These are phyloP conservation scores for Acmispon strigosus DNA, from an alignment of 306 rosid genomes.

Conservation along the genomic window DNA sequence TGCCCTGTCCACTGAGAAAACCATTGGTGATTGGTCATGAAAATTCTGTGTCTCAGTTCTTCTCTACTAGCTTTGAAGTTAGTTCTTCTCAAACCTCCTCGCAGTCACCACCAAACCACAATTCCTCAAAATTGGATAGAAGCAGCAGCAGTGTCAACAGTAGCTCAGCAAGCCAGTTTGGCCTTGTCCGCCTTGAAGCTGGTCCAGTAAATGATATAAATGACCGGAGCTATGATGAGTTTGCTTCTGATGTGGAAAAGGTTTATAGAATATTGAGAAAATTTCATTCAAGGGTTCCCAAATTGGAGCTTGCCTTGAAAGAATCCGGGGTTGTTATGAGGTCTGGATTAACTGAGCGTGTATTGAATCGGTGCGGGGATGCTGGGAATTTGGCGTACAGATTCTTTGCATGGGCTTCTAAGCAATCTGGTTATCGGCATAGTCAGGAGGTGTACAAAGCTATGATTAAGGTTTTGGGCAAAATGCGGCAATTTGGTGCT, in stretches of 20 bases:
- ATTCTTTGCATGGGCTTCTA: constrained; percentile 70
- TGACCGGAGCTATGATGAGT: constrained; percentile 40
- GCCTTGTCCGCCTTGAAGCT: constrained; percentile 34
- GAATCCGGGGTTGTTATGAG: constrained; percentile 66
- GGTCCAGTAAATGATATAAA: background rate
- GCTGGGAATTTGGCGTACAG: constrained; percentile 76
- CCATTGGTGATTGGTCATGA: background rate
- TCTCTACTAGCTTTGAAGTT: constrained; percentile 11
- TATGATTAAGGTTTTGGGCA: constrained; percentile 63
- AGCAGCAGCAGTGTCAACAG: background rate
- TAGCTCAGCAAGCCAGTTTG: constrained; percentile 22
- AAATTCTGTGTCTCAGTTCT: constrained; percentile 5
- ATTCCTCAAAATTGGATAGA: background rate
- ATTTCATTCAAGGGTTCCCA: constrained; percentile 70
- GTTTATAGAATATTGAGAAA: constrained; percentile 57
- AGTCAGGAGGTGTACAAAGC: constrained; percentile 63
- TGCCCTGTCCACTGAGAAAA: background rate
- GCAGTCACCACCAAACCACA: background rate
- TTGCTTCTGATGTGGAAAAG: constrained; percentile 65
- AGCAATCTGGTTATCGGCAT: constrained; percentile 53
- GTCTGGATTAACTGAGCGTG: constrained; percentile 62
- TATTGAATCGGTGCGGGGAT: constrained; percentile 70
- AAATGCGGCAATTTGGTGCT: constrained; percentile 80
- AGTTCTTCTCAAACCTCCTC: constrained; percentile 1
- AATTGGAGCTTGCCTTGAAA: constrained; percentile 68